Evolutionary conservation across 495 filamentous ascomycete genomes (phyloP).

Genomic region (Neurospora sp.): DNA sequence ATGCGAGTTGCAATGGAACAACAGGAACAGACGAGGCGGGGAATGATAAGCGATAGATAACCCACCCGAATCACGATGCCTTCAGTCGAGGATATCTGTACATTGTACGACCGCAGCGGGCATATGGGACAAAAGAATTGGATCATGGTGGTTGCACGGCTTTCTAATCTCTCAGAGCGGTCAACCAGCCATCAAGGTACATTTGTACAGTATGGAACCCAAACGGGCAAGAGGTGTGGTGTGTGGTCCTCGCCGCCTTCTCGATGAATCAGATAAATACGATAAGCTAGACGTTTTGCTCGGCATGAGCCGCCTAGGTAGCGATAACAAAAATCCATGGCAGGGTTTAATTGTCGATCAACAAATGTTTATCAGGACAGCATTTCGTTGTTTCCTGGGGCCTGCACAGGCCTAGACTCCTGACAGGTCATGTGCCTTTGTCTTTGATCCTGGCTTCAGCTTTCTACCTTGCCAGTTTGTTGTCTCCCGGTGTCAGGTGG

Average conservation of each 20-base stretch:
- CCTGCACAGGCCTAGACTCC: not conserved
- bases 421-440: not conserved
- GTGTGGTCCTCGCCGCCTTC: not conserved
- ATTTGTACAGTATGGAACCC: not conserved
- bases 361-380: not conserved
- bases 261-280: not conserved
- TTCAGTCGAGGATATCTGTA: not conserved
- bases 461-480: not conserved
- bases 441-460: not conserved
- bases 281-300: not conserved
- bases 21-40: not conserved
- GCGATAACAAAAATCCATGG: not conserved
- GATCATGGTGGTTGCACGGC: not conserved
- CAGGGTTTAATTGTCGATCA: not conserved
- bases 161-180: not conserved
- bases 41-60: not conserved
- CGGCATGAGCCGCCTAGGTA: not conserved
- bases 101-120: not conserved
- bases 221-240: not conserved
- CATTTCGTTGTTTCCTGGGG: not conserved
- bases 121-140: not conserved
- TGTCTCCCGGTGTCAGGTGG: not conserved
- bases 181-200: not conserved
- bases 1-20: not conserved
- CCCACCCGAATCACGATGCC: not conserved